phyloP scores from a whole-genome alignment of 139 green algal genomes.

The Chlamydomonas schloesseri region DNA sequence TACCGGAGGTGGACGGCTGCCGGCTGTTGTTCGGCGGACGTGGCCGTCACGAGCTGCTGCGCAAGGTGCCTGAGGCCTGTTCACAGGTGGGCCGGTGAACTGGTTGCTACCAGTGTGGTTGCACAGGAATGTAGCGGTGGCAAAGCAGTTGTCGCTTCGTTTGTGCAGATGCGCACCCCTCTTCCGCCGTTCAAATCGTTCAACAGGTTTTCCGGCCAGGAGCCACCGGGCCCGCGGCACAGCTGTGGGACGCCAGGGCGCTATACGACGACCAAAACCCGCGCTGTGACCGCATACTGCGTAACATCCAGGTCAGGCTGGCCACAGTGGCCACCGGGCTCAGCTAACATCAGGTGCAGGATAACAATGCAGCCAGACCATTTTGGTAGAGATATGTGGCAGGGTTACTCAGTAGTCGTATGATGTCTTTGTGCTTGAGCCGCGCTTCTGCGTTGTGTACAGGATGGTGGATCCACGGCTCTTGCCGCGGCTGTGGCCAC shows the following conservation, averaged over 20 bases:
- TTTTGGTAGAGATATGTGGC: too few species aligned
- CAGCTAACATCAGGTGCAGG: too few species aligned
- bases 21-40: conserved; percentile 71
- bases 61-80: conserved; percentile 70
- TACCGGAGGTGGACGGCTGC: conserved; percentile 81
- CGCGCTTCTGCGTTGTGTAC: too few species aligned
- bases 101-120: too few species aligned
- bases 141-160: too few species aligned
- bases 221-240: conserved; percentile 66
- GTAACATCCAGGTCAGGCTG: conserved; percentile 50
- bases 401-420: too few species aligned
- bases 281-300: conserved; percentile 70
- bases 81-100: conserved; percentile 63
- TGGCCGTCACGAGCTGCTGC: conserved; percentile 69
- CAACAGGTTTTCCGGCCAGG: conserved; percentile 72
- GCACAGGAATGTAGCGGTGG: too few species aligned
- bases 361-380: too few species aligned
- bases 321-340: too few species aligned
- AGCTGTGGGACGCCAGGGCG: conserved; percentile 85
- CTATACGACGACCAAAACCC: conserved; percentile 82
- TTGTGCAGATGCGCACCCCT: too few species aligned
- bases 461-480: conserved; percentile 9
- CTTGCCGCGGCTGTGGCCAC: conserved; percentile 71
- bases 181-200: too few species aligned
- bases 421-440: too few species aligned